Percentiles rank a stretch among this genome's conserved stretches.
Conservation (phyloP, 2,329 filamentous ascomycete genomes). For the Sporothrix inflata region DNA sequence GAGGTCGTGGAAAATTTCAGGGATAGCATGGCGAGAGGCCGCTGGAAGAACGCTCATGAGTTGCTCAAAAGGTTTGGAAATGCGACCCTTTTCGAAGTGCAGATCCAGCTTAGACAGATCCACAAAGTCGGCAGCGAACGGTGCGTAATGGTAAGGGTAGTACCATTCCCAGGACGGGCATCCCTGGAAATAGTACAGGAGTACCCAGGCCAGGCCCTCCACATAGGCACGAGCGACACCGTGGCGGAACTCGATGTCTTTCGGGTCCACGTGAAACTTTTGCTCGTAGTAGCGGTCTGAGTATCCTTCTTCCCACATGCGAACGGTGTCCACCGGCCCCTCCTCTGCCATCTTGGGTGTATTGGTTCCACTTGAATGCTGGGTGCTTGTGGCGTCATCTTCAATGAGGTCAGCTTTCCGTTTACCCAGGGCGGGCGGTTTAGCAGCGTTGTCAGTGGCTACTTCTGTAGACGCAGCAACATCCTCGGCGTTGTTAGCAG, state of each 20-base stretch:
- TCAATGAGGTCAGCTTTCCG: slow-evolving; percentile 76
- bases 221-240: slow-evolving; percentile 90
- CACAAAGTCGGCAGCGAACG: slow-evolving; percentile 93
- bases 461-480: neutral
- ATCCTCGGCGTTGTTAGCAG: slow-evolving; percentile 27
- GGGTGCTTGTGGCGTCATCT: slow-evolving; percentile 60
- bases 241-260: slow-evolving; percentile 83
- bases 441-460: slow-evolving; percentile 23
- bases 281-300: slow-evolving; percentile 95
- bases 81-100: slow-evolving; percentile 78
- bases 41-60: slow-evolving; percentile 97
- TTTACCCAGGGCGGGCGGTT: slow-evolving; percentile 53
- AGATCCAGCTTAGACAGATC: slow-evolving; percentile 79
- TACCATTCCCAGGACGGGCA: slow-evolving; percentile 99
- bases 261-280: slow-evolving; percentile 84
- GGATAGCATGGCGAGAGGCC: slow-evolving; percentile 88
- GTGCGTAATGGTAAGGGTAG: slow-evolving; percentile 97
- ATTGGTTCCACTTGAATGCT: slow-evolving; percentile 55
- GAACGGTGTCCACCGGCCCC: slow-evolving; percentile 76
- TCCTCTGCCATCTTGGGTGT: slow-evolving; percentile 56
- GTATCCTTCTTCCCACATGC: slow-evolving; percentile 94
- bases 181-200: slow-evolving; percentile 96
- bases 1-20: slow-evolving; percentile 81
- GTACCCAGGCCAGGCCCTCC: slow-evolving; percentile 91
- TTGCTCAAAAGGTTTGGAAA: slow-evolving; percentile 93